These are phyloP conservation scores for Talaromyces sp. DNA, from an alignment of 2,329 filamentous ascomycete genomes.

Conservation along the genomic window DNA sequence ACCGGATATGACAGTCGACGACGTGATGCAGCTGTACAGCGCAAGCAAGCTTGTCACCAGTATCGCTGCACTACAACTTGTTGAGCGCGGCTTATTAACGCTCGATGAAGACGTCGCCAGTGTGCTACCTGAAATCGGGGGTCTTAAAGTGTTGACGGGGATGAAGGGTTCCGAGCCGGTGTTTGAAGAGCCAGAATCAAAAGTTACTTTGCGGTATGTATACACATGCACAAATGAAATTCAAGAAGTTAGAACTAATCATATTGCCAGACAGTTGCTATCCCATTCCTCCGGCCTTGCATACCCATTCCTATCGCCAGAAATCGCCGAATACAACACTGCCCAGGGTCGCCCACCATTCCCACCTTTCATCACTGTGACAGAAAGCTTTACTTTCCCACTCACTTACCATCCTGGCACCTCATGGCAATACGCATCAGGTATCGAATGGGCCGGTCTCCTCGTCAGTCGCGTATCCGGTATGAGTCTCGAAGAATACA, in stretches of 20 bases:
- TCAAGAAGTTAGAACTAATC: neutral
- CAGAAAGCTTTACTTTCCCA: slow-evolving; percentile 1
- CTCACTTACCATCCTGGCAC: slow-evolving; percentile 3
- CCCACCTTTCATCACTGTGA: neutral
- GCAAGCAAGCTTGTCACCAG: slow-evolving; percentile 1
- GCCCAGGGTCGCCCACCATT: neutral
- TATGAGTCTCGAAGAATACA: slow-evolving; percentile 6
- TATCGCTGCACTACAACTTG: slow-evolving; percentile 3
- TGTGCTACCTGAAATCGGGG: slow-evolving; percentile 1
- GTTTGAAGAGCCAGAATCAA: neutral
- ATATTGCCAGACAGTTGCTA: neutral
- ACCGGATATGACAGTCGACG: neutral
- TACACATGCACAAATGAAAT: neutral
- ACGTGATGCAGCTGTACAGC: slow-evolving; percentile 5
- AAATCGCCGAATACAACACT: neutral
- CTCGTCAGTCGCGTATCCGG: neutral
- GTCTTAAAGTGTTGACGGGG: slow-evolving; percentile 1
- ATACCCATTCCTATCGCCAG: neutral
- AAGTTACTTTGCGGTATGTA: slow-evolving; percentile 5
- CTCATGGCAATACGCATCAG: neutral
- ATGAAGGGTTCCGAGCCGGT: slow-evolving; percentile 1
- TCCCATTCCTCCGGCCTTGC: slow-evolving; percentile 5
- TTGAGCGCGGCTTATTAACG: slow-evolving; percentile 1
- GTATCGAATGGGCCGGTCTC: slow-evolving; percentile 3
- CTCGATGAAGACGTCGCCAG: slow-evolving; percentile 4